phyloP scores from a whole-genome alignment of 2,329 filamentous ascomycete species.

The Trichoderma breve region DNA sequence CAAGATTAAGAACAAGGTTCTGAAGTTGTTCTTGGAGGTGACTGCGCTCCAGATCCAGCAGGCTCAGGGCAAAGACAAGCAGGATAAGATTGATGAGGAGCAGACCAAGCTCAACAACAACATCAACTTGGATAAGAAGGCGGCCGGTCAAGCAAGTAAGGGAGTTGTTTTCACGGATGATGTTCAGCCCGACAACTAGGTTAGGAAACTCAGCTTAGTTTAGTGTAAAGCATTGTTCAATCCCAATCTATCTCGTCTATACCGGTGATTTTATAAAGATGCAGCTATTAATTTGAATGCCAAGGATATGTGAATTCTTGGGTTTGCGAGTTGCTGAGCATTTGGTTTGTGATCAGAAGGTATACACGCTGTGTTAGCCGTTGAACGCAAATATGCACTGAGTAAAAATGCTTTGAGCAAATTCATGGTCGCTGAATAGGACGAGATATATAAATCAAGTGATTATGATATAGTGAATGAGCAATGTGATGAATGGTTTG shows the following conservation, averaged over 20 bases:
- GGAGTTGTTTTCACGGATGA: not conserved
- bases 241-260: not conserved
- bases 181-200: not conserved
- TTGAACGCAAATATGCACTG: not conserved
- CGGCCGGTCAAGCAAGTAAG: not conserved
- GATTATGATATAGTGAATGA: not conserved
- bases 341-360: not conserved
- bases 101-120: not conserved
- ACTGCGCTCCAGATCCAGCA: conserved; percentile 2
- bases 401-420: not conserved
- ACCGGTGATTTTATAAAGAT: too few species aligned
- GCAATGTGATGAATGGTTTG: not conserved
- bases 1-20: conserved; percentile 11
- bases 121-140: not conserved
- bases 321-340: not conserved
- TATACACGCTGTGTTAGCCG: not conserved
- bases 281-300: too few species aligned
- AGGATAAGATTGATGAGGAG: not conserved
- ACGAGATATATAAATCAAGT: not conserved
- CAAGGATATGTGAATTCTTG: too few species aligned
- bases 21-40: conserved; percentile 1
- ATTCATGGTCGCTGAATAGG: not conserved
- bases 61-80: not conserved
- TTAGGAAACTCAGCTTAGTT: not conserved
- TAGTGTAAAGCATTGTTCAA: not conserved